Evolutionary conservation across 257 asterid genomes (phyloP), one percentile per base, ranked within the genome.

Genomic region (Linderniella brevidens): DNA sequence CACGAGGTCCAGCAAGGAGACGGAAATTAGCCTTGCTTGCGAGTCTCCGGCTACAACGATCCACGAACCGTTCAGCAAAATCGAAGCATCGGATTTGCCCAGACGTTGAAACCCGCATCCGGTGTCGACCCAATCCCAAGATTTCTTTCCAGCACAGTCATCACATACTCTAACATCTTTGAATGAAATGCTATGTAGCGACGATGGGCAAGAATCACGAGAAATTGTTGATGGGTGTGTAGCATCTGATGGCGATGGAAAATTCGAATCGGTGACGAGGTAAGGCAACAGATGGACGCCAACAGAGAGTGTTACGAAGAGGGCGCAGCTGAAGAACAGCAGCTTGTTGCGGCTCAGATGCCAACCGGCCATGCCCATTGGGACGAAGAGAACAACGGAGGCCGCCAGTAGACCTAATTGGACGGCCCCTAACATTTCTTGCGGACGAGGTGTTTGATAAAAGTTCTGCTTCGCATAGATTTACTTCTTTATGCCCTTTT

Each of bases 281-380:
- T 75, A 90, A 3, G 94, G 96, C 66, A 78, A 75, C 59, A 85
- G 55, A 61, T 90, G 96, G 63, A 90, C 93, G 56, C 94, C 77
- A 43, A 90, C 88, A 43, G 99, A 92, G 16, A 90, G 92, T n/a
- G 96, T 79, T 47, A 90, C 81, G 74, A 90, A 90, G 39, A 81
- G 80, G 60, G 99, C 93, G 58, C 99, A 73, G 65, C 99, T 90
- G 75, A 90, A 90, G 61, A 90, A 81, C 19, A 90, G 82, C 77
- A 90, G 64, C 70, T 82, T 85, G 79, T 85, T 90, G 25, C 99
- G 93, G 64, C 96, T 90, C 64, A 90, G 62, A 66, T 81, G 96
- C 94, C 94, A 85, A 37, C 99, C 99, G 43, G 99, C 96, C 96
- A 90, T 81, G 37, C 86, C 94, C 79, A 90, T 67, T 19, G 99